A percentile compares a stretch with the other conserved stretches of the same genome.
Evolutionary conservation across 805 yeast species (phyloP).

Genomic region (Lachancea sp.): DNA sequence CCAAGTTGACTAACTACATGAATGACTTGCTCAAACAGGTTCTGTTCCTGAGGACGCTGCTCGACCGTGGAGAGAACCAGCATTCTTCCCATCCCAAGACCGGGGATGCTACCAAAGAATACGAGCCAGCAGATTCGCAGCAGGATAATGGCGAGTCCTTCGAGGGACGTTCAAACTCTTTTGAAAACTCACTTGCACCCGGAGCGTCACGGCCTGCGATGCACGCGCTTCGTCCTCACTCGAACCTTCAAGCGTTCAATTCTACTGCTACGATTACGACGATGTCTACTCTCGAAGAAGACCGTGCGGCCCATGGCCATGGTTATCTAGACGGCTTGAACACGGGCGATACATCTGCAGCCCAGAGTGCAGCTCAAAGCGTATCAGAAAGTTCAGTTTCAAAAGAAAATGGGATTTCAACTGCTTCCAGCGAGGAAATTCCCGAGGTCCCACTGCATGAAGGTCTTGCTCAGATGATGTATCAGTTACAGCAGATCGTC

Average conservation of each 20-base stretch:
- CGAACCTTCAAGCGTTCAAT: constrained; percentile 8
- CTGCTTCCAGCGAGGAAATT: constrained; percentile 16
- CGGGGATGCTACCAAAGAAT: not conserved
- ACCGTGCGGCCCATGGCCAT: not conserved
- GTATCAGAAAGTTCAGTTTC: not conserved
- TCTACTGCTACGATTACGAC: constrained; percentile 14
- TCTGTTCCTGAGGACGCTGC: constrained; percentile 5
- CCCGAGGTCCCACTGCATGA: constrained; percentile 49
- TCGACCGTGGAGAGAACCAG: constrained; percentile 4
- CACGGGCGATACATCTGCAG: constrained; percentile 3
- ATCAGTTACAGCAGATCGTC: constrained; percentile 58
- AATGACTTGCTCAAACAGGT: constrained; percentile 31
- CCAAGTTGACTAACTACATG: constrained; percentile 52
- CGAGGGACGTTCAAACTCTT: not conserved
- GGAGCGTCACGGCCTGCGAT: not conserved
- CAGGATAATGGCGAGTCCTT: not conserved
- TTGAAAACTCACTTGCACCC: constrained; percentile 2
- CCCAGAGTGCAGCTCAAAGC: constrained; percentile 4
- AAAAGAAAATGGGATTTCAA: constrained; percentile 8
- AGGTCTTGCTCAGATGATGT: constrained; percentile 46
- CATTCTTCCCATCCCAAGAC: not conserved
- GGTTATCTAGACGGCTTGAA: not conserved
- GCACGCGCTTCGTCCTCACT: constrained; percentile 4
- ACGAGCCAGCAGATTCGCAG: not conserved
- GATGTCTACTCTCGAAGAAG: constrained; percentile 6